Conservation (phyloP, 768 basidiomycete species). For the Pisolithus orientalis region DNA sequence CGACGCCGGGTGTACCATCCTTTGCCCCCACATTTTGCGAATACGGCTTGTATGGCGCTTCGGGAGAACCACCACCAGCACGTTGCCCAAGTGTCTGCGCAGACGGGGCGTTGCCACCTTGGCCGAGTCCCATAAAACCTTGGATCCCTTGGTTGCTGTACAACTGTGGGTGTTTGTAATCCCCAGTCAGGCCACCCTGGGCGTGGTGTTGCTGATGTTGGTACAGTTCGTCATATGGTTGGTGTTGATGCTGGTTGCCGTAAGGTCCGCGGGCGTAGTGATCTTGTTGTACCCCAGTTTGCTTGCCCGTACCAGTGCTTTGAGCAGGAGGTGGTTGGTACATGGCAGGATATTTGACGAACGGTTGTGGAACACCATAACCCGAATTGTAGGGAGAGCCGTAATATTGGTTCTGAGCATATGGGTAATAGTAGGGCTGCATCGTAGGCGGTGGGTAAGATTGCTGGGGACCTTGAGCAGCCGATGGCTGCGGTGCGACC, state of each 20-base stretch:
- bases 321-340: slow-evolving; percentile 70
- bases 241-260: slow-evolving; percentile 35
- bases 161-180: slow-evolving; percentile 38
- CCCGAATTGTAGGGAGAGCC: slow-evolving; percentile 61
- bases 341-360: slow-evolving; percentile 73
- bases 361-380: slow-evolving; percentile 56
- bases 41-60: slow-evolving; percentile 72
- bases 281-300: slow-evolving; percentile 52
- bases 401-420: slow-evolving; percentile 74
- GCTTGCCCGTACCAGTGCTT: slow-evolving; percentile 58
- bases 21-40: slow-evolving; percentile 45
- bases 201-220: slow-evolving; percentile 58
- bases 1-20: slow-evolving; percentile 47
- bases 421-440: slow-evolving; percentile 54
- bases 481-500: slow-evolving; percentile 52
- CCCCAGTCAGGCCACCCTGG: slow-evolving; percentile 34
- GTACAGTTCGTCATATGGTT: slow-evolving; percentile 46
- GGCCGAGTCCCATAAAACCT: slow-evolving; percentile 63
- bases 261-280: slow-evolving; percentile 62
- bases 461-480: slow-evolving; percentile 60
- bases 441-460: slow-evolving; percentile 50
- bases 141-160: slow-evolving; percentile 57
- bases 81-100: slow-evolving; percentile 44
- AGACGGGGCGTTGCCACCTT: slow-evolving; percentile 33
- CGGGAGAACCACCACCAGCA: slow-evolving; percentile 52